Base-by-base conservation (phyloP, 352 stramenopile species). In the Globisporangium iwayamae region DNA sequence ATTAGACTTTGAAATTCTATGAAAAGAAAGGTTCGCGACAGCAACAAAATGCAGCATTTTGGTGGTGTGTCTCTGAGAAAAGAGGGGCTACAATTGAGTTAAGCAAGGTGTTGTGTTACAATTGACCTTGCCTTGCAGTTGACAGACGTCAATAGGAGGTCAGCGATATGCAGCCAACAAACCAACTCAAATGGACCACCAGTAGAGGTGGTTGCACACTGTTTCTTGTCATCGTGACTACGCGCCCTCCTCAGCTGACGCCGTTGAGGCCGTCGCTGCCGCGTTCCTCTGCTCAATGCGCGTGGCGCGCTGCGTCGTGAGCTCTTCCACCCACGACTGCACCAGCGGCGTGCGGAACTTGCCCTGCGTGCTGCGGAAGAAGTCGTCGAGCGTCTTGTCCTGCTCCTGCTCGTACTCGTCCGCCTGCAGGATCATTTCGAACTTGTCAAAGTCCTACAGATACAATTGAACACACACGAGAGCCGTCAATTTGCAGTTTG, bases 381-480 rank as follows among this genome's bases (percentile, higher is more conserved):
- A 94, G 58, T 92, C 81, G 45, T 91, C 73, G 6, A 94, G 71
- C 43, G 70, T 56, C 14, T 83, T 70, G 54, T 76, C 70, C 64
- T 94, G 83, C 20, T 72, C 83, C 38, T 74, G 73, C 61, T 98
- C 93, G 70, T 98, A 98, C 54, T 98, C 89, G 56, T 97, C 78
- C 10, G 93, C 93, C 68, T 98, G 93, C 55, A 98, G 69, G 50
- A 97, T 97, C 91, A 98, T 98, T 72, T 98, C 93, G 60, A 98
- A 94, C 72, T 97, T 97, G 71, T 98, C 93, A 74, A 98, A 95
- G 70, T 98, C 93, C 74, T 89, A 48, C 6, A 34, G 2, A 11
- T 11, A 5, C 25, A 28, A 28, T 28, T 58, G 9, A 25, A 66
- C 11, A 62, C 45, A n/a, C 45, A 45, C 9, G 28, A 32, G 32